Conservation (phyloP, 495 filamentous ascomycete species). For the Penicillium lagena region DNA sequence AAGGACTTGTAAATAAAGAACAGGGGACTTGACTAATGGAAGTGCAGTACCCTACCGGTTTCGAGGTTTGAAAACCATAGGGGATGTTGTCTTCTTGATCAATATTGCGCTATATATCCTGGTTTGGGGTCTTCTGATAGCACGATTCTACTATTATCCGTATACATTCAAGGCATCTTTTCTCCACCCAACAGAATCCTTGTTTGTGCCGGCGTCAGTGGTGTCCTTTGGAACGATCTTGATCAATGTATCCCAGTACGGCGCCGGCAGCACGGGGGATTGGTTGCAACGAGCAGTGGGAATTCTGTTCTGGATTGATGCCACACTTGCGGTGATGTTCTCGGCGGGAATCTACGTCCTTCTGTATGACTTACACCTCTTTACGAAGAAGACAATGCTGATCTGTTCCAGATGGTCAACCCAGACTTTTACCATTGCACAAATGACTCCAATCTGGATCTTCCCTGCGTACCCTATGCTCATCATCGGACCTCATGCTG, state of each 20-base stretch:
- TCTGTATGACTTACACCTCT: slow-evolving; percentile 34
- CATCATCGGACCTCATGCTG: slow-evolving; percentile 69
- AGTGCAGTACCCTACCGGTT: slow-evolving; percentile 61
- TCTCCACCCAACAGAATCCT: slow-evolving; percentile 68
- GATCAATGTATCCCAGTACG: slow-evolving; percentile 76
- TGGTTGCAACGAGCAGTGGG: slow-evolving; percentile 63
- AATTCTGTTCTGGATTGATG: slow-evolving; percentile 70
- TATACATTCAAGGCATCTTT: slow-evolving; percentile 68
- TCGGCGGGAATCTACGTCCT: slow-evolving; percentile 68
- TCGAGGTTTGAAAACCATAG: slow-evolving; percentile 62
- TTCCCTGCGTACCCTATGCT: slow-evolving; percentile 86
- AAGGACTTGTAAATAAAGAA: not conserved
- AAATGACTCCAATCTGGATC: slow-evolving; percentile 91
- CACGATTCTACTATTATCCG: slow-evolving; percentile 65
- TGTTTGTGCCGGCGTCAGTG: slow-evolving; percentile 72
- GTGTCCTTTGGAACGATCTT: slow-evolving; percentile 69
- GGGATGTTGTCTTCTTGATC: slow-evolving; percentile 66
- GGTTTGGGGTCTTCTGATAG: slow-evolving; percentile 59
- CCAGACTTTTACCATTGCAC: slow-evolving; percentile 70
- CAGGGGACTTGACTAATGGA: slow-evolving; percentile 1
- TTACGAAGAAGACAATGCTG: slow-evolving; percentile 3
- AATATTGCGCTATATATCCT: slow-evolving; percentile 68
- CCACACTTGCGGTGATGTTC: slow-evolving; percentile 53
- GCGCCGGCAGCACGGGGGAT: slow-evolving; percentile 53
- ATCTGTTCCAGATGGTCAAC: slow-evolving; percentile 54